Evolutionary conservation across 2,329 filamentous ascomycete genomes (phyloP), one percentile per base, ranked within the genome.

Genomic region (Blumeria hordei): DNA sequence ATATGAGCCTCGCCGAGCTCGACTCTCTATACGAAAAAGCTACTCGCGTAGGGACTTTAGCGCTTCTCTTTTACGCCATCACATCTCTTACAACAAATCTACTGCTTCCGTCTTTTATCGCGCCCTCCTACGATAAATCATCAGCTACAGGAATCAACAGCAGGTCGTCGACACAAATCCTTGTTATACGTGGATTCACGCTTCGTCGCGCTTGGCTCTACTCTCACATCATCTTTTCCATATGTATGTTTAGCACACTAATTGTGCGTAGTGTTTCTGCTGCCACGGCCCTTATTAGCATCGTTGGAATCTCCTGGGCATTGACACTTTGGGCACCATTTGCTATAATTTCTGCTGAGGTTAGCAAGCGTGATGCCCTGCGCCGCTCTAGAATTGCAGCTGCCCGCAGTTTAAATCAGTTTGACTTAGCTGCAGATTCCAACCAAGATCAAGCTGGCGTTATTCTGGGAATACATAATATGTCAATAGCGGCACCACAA

Each of bases 241-340:
- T 73, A 5, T 81, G 84, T 65, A 94, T 92, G 79, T 85, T 85
- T 64, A 78, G 80, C 64, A 93, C 90, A 0, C 79, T 94, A 56
- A 74, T 94, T 57, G 85, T 94, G 41, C 75, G 72, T 43, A 79
- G 77, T 2, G 80, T 87, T 7, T 71, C 76, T 56, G 77, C 74
- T 9, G 90, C 85, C 1, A 94, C 85, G 0, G 73, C 78, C 1
- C 74, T 94, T 36, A 82, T 94, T 55, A 85, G 81, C 1, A 70
- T 92, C 28, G 80, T 94, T 51, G 90, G 90, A 36, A 80, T 96
- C 57, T 88, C 86, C 0, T 96, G 90, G 90, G 88, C 88, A 21
- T 71, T 95, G 63, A 88, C 88, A 1, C 77, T 93, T 32, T 96
- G 90, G 90, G 90, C 88, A 0, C 90, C 90, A 0, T 96, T 90